Evolutionary conservation across 2,329 filamentous ascomycete species (phyloP).

Genomic region (Diaporthe vexans): DNA sequence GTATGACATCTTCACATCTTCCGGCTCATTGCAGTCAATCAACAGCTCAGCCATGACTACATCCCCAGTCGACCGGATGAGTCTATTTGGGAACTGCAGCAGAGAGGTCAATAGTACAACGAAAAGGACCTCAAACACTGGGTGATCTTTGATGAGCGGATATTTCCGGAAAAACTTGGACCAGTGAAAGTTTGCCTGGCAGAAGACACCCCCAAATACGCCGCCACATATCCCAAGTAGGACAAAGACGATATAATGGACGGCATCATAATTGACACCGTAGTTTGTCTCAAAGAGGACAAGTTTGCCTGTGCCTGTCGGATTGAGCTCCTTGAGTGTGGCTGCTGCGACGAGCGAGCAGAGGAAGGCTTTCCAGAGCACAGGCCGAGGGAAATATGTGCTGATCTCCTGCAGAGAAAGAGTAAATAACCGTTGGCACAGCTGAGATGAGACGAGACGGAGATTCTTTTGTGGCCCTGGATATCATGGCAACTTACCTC

Average conservation of each 20-base stretch:
- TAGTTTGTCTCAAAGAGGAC: conserved; percentile 74
- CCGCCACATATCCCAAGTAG: conserved; percentile 70
- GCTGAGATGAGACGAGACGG: not conserved
- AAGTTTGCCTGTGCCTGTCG: conserved; percentile 70
- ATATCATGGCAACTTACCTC: conserved; percentile 50
- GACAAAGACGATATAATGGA: conserved; percentile 70
- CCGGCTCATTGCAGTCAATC: conserved; percentile 61
- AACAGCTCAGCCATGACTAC: conserved; percentile 69
- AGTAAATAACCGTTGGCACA: not conserved
- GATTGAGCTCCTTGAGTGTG: conserved; percentile 69
- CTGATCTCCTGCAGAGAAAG: conserved; percentile 62
- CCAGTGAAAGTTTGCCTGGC: conserved; percentile 70
- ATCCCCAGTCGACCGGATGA: conserved; percentile 69
- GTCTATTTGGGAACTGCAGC: conserved; percentile 68
- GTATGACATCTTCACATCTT: conserved; percentile 43
- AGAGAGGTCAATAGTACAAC: conserved; percentile 67
- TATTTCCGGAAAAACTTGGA: conserved; percentile 67
- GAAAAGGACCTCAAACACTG: conserved; percentile 68
- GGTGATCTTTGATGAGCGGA: conserved; percentile 65
- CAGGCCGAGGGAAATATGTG: conserved; percentile 70
- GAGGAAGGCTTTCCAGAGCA: conserved; percentile 70
- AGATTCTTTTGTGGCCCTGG: not conserved
- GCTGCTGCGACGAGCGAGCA: conserved; percentile 70
- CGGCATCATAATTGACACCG: conserved; percentile 65
- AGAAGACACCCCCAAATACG: conserved; percentile 71